Conservation (phyloP, 148 eudicot species). For the Fallopia convolvulus region DNA sequence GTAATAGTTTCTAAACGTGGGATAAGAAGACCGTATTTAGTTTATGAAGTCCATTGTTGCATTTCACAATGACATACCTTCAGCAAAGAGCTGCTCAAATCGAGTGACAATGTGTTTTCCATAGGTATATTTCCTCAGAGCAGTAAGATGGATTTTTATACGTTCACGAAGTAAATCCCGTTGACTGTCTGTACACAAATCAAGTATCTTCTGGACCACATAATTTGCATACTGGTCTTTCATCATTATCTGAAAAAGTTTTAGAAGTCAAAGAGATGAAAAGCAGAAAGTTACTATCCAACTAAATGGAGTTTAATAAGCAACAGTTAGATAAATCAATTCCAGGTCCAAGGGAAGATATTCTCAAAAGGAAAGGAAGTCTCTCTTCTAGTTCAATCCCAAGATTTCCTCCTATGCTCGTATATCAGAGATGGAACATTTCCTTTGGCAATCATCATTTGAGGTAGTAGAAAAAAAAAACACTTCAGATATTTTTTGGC, state of each 20-base stretch:
- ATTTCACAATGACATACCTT: conserved; percentile 10
- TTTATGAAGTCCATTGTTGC: background rate
- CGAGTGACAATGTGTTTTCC: conserved; percentile 69
- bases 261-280: background rate
- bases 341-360: background rate
- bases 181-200: conserved; percentile 41
- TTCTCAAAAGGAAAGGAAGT: background rate
- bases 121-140: conserved; percentile 64
- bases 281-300: background rate
- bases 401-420: background rate
- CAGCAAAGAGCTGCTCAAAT: conserved; percentile 60
- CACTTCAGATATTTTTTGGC: background rate
- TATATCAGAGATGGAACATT: background rate
- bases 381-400: background rate
- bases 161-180: conserved; percentile 45
- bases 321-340: background rate
- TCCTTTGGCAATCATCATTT: background rate
- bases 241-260: conserved; percentile 49
- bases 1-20: too few species aligned
- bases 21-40: too few species aligned
- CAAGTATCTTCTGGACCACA: conserved; percentile 59
- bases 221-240: conserved; percentile 77
- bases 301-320: background rate
- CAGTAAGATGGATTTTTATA: conserved; percentile 49
- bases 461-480: background rate